Evolutionary conservation across 306 rosid species (phyloP), one percentile per base, ranked within the genome.

Genomic region (Prunus kanzakura): DNA sequence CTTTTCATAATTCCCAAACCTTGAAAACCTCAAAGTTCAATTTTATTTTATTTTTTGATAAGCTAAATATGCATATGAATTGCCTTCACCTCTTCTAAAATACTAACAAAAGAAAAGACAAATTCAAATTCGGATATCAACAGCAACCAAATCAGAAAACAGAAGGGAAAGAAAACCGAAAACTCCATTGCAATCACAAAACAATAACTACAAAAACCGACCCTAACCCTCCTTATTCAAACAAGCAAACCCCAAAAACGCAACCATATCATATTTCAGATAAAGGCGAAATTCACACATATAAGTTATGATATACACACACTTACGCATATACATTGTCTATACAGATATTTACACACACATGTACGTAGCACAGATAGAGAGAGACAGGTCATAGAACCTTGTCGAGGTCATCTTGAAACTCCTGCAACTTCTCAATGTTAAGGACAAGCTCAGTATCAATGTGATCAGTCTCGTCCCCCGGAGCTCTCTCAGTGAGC

Each of bases 321-420:
- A 66, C 22, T 2, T 29, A 5, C 12, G 8, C 22, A 54, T 52
- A 18, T 8, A 61, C 32, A 43, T 23, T 72, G n/a, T 20, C 47
- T 16, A 66, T 32, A 25, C 60, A 5, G 49, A 78, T 32, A 57
- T 50, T 38, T 3, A 4, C 49, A 50, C 64, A 14, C 69, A 47
- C 29, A 19, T 12, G 58, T 7, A 32, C 64, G 13, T 4, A 62
- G 22, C 58, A 65, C 5, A 69, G 57, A 50, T 23, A 41, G 25
- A 46, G 45, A 41, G 43, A 25, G 30, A 18, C 56, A 30, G 16
- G n/a, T 23, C 3, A 56, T 1, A 6, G 16, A 82, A 90, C 91
- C 89, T 88, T 81, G 46, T 88, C 91, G 75, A 88, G 89, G 32
- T 88, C 83, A 41, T 85, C 89, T 73, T 88, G 91, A 76, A 79